A percentile compares a stretch with the other conserved stretches of the same genome.
phyloP scores from a whole-genome alignment of 306 rosid genomes.

The Medicago lupulina region DNA sequence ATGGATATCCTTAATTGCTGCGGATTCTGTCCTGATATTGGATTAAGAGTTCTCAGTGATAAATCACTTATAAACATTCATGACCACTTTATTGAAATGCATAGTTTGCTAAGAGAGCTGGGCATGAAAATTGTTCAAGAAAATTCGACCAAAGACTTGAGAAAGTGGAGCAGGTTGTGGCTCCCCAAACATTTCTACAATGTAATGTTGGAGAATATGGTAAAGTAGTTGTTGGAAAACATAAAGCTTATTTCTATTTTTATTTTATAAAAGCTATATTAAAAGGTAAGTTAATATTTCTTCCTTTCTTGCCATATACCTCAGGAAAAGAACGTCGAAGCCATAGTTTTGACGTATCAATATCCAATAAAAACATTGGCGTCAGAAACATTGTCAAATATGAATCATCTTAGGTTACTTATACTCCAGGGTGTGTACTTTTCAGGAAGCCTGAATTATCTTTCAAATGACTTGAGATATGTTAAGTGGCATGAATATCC shows the following conservation, averaged over 20 bases:
- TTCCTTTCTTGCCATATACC: not conserved
- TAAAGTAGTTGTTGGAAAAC: not conserved
- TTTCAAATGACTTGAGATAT: conserved; percentile 1
- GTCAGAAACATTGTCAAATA: not conserved
- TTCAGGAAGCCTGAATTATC: not conserved
- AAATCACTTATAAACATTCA: too few species aligned
- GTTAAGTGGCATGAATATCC: not conserved
- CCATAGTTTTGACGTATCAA: not conserved
- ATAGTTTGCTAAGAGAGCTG: not conserved
- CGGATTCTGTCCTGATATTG: too few species aligned
- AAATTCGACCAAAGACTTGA: conserved; percentile 9
- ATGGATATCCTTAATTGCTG: not conserved
- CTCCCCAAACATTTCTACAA: not conserved
- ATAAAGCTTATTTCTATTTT: not conserved
- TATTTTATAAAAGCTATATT: not conserved
- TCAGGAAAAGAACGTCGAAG: not conserved
- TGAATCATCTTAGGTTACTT: conserved; percentile 21
- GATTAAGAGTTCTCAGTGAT: too few species aligned
- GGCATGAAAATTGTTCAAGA: conserved; percentile 26
- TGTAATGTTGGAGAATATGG: not conserved
- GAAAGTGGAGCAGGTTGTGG: conserved; percentile 46
- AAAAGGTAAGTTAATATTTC: not conserved
- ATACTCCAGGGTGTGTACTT: not conserved
- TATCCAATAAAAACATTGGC: not conserved
- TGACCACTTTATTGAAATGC: not conserved